A percentile compares a stretch with the other conserved stretches of the same genome.
Conservation (phyloP, 2,329 filamentous ascomycete genomes). For the Trichoderma atroviride region DNA sequence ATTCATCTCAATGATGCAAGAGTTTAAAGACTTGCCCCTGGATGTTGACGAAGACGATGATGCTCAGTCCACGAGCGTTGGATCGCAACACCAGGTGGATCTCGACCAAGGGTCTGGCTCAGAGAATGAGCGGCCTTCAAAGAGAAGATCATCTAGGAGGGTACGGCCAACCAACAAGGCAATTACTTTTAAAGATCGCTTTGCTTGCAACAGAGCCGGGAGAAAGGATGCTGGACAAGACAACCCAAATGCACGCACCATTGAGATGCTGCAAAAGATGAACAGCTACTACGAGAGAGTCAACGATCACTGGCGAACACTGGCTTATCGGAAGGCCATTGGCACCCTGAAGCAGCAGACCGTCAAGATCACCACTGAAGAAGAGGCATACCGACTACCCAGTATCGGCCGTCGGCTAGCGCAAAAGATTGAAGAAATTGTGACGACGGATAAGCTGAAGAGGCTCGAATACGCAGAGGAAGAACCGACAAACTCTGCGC, state of each 20-base stretch:
- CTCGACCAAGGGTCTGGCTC: slow-evolving; percentile 29
- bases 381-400: slow-evolving; percentile 68
- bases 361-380: slow-evolving; percentile 65
- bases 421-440: slow-evolving; percentile 88
- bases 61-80: slow-evolving; percentile 30
- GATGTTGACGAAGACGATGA: slow-evolving; percentile 54
- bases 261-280: slow-evolving; percentile 78
- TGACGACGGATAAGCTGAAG: slow-evolving; percentile 68
- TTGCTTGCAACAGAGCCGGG: slow-evolving; percentile 58
- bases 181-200: slow-evolving; percentile 50
- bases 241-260: slow-evolving; percentile 76
- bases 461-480: slow-evolving; percentile 70
- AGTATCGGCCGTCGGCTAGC: slow-evolving; percentile 74
- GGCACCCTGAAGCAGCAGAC: slow-evolving; percentile 69
- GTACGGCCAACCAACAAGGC: slow-evolving; percentile 35
- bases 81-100: slow-evolving; percentile 11
- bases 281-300: slow-evolving; percentile 72
- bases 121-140: slow-evolving; percentile 30
- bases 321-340: slow-evolving; percentile 78
- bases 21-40: slow-evolving; percentile 61
- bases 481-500: slow-evolving; percentile 65
- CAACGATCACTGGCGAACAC: slow-evolving; percentile 75
- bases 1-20: slow-evolving; percentile 64
- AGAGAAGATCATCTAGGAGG: slow-evolving; percentile 29
- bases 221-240: slow-evolving; percentile 45